Percentiles rank a stretch among this genome's conserved stretches.
Evolutionary conservation across 371 early-diverging fungal species (phyloP).

Genomic region (Mucor sp.): DNA sequence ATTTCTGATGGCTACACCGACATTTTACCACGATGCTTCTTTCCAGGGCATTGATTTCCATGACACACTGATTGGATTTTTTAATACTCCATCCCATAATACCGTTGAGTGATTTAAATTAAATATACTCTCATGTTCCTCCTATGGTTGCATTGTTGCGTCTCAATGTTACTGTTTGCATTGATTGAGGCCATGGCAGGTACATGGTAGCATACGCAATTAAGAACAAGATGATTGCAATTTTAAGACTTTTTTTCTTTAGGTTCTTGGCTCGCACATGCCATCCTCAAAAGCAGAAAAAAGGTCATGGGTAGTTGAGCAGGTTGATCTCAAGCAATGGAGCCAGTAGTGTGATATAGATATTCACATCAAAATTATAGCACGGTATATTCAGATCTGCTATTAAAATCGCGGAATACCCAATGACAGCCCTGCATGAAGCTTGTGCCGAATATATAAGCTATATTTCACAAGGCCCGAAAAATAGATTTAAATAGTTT

Average conservation of each 20-base stretch:
- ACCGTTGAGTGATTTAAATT: background rate
- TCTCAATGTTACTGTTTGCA: no score
- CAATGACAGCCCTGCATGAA: background rate
- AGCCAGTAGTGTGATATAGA: background rate
- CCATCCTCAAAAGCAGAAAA: background rate
- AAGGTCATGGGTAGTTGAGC: background rate
- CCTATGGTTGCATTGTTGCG: no score
- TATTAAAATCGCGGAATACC: background rate
- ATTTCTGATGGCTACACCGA: background rate
- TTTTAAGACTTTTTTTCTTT: background rate
- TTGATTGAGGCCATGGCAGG: no score
- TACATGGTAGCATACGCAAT: no score
- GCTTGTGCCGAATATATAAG: background rate
- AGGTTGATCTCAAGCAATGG: background rate
- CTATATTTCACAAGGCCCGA: background rate
- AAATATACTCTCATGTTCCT: background rate
- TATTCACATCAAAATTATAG: background rate
- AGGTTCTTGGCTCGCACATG: background rate
- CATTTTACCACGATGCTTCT: background rate
- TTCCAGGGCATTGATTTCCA: background rate
- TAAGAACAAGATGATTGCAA: background rate
- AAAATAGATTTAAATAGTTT: slow-evolving; percentile 1
- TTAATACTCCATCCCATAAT: background rate
- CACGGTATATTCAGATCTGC: background rate
- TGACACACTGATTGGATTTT: background rate